Evolutionary conservation across 2,329 filamentous ascomycete species (phyloP).

Genomic region (Drechslerella stenobrocha): DNA sequence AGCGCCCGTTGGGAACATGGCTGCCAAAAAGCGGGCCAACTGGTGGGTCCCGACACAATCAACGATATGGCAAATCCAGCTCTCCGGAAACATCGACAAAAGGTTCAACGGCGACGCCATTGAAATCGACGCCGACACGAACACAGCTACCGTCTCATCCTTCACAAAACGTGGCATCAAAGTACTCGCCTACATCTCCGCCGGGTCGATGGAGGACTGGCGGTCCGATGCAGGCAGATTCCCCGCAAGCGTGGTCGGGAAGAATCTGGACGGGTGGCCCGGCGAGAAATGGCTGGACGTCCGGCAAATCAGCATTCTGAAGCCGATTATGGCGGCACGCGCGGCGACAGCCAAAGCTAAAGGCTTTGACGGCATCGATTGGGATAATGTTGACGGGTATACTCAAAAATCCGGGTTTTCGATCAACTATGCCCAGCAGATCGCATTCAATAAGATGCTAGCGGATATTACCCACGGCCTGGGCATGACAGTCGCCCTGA

Average conservation of each 20-base stretch:
- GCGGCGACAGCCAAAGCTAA: slow-evolving; percentile 65
- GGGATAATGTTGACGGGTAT: slow-evolving; percentile 71
- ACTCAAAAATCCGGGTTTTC: slow-evolving; percentile 34
- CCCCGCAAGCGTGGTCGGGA: slow-evolving; percentile 62
- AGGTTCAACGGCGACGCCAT: slow-evolving; percentile 58
- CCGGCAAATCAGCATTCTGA: slow-evolving; percentile 61
- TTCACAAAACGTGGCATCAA: slow-evolving; percentile 63
- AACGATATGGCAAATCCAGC: slow-evolving; percentile 43
- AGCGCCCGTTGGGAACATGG: slow-evolving; percentile 2
- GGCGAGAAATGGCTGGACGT: slow-evolving; percentile 70
- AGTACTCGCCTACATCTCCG: slow-evolving; percentile 75
- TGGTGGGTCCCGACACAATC: slow-evolving; percentile 37
- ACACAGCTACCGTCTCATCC: slow-evolving; percentile 57
- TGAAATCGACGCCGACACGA: slow-evolving; percentile 63
- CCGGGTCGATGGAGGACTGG: slow-evolving; percentile 69
- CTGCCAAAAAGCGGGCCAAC: slow-evolving; percentile 2
- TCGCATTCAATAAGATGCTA: slow-evolving; percentile 41
- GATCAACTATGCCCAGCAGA: slow-evolving; percentile 22
- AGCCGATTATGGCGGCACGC: slow-evolving; percentile 66
- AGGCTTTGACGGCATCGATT: slow-evolving; percentile 70
- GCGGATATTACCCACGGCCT: slow-evolving; percentile 28
- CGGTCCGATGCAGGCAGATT: slow-evolving; percentile 65
- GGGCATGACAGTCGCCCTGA: slow-evolving; percentile 37
- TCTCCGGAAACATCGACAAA: slow-evolving; percentile 55
- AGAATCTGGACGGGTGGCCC: slow-evolving; percentile 65